phyloP scores from a whole-genome alignment of 2,329 filamentous ascomycete genomes.

The Cladosporium sp. region DNA sequence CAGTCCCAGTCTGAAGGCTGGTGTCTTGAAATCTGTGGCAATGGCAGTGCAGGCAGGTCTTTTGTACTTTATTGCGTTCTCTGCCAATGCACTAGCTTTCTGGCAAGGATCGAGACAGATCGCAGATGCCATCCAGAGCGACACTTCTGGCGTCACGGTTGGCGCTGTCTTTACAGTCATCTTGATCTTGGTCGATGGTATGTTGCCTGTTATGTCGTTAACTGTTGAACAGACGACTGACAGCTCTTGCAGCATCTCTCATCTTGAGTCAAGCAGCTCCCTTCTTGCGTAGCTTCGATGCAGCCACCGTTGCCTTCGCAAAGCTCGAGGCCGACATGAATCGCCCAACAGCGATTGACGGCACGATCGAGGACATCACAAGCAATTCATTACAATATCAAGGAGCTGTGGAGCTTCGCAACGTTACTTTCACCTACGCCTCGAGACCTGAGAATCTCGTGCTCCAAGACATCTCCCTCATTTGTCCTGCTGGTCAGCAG shows the following conservation, averaged over 20 bases:
- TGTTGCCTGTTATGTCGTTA: not conserved
- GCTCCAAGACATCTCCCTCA: slow-evolving; percentile 32
- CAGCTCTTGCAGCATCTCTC: slow-evolving; percentile 33
- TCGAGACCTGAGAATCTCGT: slow-evolving; percentile 34
- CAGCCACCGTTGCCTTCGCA: slow-evolving; percentile 50
- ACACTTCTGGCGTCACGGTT: slow-evolving; percentile 15
- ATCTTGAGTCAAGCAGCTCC: slow-evolving; percentile 45
- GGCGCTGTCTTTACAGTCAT: slow-evolving; percentile 35
- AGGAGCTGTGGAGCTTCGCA: slow-evolving; percentile 56
- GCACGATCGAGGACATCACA: slow-evolving; percentile 26
- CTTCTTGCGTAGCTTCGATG: slow-evolving; percentile 47
- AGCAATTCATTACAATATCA: slow-evolving; percentile 19
- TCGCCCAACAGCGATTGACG: slow-evolving; percentile 37
- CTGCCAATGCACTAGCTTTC: slow-evolving; percentile 38
- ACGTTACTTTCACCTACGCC: slow-evolving; percentile 71
- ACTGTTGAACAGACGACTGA: no score
- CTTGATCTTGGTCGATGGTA: slow-evolving; percentile 41
- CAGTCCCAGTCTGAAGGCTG: slow-evolving; percentile 38
- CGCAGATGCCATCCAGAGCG: slow-evolving; percentile 26
- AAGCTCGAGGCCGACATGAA: slow-evolving; percentile 58
- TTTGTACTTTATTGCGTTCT: slow-evolving; percentile 41
- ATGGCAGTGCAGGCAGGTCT: slow-evolving; percentile 41
- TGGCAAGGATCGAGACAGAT: slow-evolving; percentile 43
- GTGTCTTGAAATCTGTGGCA: slow-evolving; percentile 41
- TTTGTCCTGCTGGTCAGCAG: slow-evolving; percentile 38